phyloP scores from a whole-genome alignment of 345 rosid genomes.

The Syzygium aromaticum region DNA sequence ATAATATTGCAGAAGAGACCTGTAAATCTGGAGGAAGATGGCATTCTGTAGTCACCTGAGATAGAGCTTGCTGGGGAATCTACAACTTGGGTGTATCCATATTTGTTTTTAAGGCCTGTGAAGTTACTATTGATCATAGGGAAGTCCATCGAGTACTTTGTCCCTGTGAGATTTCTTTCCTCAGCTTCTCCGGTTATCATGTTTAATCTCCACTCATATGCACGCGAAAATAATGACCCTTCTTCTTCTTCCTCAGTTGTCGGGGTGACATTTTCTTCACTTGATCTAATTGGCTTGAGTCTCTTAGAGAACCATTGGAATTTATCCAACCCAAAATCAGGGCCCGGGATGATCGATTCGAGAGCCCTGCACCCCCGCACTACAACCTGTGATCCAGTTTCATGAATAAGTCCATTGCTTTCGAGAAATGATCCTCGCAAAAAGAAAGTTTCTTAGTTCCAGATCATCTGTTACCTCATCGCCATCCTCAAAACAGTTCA shows the following conservation, averaged over 20 bases:
- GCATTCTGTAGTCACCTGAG: background rate
- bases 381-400: slow-evolving; percentile 21
- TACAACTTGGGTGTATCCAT: slow-evolving; percentile 25
- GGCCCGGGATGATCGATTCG: slow-evolving; percentile 29
- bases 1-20: background rate
- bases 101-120: slow-evolving; percentile 23
- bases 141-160: slow-evolving; percentile 26
- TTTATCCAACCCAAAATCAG: slow-evolving; percentile 16
- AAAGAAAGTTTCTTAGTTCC: background rate
- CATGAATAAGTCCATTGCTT: background rate
- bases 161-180: slow-evolving; percentile 23
- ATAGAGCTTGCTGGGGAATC: slow-evolving; percentile 29
- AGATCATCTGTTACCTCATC: slow-evolving; percentile 23
- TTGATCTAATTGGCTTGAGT: background rate
- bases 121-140: slow-evolving; percentile 28
- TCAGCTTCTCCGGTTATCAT: slow-evolving; percentile 14
- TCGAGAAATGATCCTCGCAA: background rate
- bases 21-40: background rate
- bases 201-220: slow-evolving; percentile 37
- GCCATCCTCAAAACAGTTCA: slow-evolving; percentile 35
- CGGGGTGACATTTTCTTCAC: background rate
- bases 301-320: slow-evolving; percentile 27
- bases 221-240: slow-evolving; percentile 10
- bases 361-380: slow-evolving; percentile 33
- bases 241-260: background rate